These are phyloP conservation scores for Ophiocordyceps camponoti-floridani DNA, from an alignment of 2,329 filamentous ascomycete genomes.

Conservation along the genomic window DNA sequence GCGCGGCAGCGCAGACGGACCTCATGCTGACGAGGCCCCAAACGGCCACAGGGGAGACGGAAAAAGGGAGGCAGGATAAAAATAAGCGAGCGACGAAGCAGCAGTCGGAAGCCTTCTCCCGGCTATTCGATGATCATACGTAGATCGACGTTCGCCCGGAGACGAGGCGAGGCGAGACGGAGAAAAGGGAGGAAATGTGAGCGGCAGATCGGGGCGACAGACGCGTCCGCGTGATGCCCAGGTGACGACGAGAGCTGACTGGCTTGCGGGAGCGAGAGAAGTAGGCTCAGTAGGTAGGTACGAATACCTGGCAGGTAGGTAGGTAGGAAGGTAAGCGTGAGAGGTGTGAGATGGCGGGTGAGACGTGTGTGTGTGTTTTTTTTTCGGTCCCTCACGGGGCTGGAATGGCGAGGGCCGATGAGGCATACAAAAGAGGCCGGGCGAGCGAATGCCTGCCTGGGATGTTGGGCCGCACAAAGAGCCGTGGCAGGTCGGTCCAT, in stretches of 20 bases:
- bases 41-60: too few relatives aligned
- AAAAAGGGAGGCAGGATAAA: not conserved
- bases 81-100: not conserved
- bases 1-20: not conserved
- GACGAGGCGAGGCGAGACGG: not conserved
- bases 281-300: not conserved
- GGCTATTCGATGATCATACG: not conserved
- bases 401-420: not conserved
- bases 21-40: not conserved
- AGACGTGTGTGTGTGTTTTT: not conserved
- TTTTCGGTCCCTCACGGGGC: not conserved
- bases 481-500: not conserved
- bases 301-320: too few relatives aligned
- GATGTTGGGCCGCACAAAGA: not conserved
- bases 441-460: not conserved
- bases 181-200: not conserved
- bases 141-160: not conserved
- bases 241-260: not conserved
- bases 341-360: not conserved
- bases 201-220: not conserved
- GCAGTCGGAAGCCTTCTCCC: not conserved
- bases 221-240: not conserved
- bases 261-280: not conserved
- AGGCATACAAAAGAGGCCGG: not conserved
- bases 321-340: not conserved